These are phyloP conservation scores for Liquidambar formosana DNA, from an alignment of 164 flowering plant genomes.

Conservation along the genomic window DNA sequence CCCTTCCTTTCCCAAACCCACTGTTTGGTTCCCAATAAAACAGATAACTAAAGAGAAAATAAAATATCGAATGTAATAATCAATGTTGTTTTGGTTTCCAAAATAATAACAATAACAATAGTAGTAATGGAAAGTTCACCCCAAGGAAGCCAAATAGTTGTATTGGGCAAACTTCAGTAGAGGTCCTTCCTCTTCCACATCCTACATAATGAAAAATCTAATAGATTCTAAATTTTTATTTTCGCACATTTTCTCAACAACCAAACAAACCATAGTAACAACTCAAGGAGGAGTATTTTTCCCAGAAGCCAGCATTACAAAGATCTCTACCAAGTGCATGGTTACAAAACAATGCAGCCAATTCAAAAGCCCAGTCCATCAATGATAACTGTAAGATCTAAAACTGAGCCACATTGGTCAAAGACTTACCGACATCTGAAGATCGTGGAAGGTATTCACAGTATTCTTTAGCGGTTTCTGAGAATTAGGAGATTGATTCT, in stretches of 20 bases:
- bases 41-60: too few species aligned
- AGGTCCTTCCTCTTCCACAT: too few species aligned
- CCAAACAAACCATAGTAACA: neutral
- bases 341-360: neutral
- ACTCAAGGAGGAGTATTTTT: too few species aligned
- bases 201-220: too few species aligned
- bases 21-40: too few species aligned
- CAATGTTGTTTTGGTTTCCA: too few species aligned
- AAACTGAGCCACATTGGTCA: neutral
- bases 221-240: neutral
- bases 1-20: too few species aligned
- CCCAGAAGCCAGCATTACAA: neutral
- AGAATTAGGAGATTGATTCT: neutral
- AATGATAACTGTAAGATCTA: neutral
- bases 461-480: neutral
- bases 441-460: neutral
- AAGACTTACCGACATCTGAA: conserved; percentile 1
- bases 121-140: too few species aligned
- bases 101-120: too few species aligned
- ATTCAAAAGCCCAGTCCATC: neutral
- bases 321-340: neutral
- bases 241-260: neutral
- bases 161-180: too few species aligned
- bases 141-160: too few species aligned
- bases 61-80: too few species aligned